Conservation (phyloP, 164 flowering plant genomes). For the Magnolia officinalis region DNA sequence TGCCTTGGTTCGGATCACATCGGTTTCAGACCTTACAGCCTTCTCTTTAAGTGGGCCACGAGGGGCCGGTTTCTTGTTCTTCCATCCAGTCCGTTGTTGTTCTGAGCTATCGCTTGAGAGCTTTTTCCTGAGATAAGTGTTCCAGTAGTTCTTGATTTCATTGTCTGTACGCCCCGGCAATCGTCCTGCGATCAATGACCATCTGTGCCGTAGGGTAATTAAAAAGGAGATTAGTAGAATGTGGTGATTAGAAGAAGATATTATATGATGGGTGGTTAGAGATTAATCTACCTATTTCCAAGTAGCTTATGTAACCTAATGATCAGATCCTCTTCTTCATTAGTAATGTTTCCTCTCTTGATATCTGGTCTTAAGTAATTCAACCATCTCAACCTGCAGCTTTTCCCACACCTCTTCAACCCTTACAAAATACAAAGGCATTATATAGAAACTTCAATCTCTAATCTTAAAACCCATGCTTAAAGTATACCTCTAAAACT, state of each 20-base stretch:
- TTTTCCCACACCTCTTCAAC: slow-evolving; percentile 7
- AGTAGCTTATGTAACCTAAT: slow-evolving; percentile 10
- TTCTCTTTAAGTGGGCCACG: not conserved
- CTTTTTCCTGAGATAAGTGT: slow-evolving; percentile 2
- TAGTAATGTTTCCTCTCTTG: slow-evolving; percentile 9
- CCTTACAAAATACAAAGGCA: slow-evolving; percentile 1
- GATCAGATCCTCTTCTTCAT: slow-evolving; percentile 10
- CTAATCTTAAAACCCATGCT: no score
- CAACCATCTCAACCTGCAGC: slow-evolving; percentile 13
- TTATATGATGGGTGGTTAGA: not conserved
- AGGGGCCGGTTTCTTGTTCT: not conserved
- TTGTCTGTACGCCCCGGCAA: slow-evolving; percentile 3
- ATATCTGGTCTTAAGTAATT: slow-evolving; percentile 8
- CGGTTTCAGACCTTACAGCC: not conserved
- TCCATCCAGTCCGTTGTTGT: not conserved
- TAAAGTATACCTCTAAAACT: no score
- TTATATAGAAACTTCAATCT: no score
- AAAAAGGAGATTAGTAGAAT: not conserved
- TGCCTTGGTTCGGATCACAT: slow-evolving; percentile 1
- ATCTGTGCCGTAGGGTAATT: not conserved
- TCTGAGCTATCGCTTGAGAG: not conserved
- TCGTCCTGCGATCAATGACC: slow-evolving; percentile 1
- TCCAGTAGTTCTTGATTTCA: slow-evolving; percentile 7
- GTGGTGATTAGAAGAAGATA: not conserved
- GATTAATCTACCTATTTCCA: slow-evolving; percentile 4